Evolutionary conservation across 139 green algal species (phyloP).

Genomic region (Chlamydomonas urium): DNA sequence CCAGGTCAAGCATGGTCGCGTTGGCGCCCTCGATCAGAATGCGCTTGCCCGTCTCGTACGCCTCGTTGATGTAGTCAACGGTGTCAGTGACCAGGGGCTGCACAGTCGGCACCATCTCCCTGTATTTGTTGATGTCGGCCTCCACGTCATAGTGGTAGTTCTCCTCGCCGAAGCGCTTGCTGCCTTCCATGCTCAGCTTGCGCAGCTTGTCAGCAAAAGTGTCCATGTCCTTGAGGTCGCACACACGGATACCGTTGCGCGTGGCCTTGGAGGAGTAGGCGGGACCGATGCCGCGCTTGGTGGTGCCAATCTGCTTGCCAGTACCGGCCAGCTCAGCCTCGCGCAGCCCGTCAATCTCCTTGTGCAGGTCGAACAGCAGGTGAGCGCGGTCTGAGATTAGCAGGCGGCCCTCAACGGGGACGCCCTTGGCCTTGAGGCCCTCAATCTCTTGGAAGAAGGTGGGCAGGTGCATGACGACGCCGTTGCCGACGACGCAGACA

Average conservation of each 20-base stretch:
- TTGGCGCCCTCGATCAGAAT: constrained; percentile 98
- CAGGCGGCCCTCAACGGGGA: constrained; percentile 58
- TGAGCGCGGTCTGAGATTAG: constrained; percentile 87
- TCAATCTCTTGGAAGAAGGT: constrained; percentile 92
- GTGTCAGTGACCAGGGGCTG: constrained; percentile 85
- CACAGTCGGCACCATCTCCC: neutral
- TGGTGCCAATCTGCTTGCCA: constrained; percentile 94
- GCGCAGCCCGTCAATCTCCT: constrained; percentile 91
- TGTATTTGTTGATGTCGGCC: constrained; percentile 77
- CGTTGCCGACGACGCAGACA: constrained; percentile 93
- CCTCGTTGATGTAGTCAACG: constrained; percentile 68
- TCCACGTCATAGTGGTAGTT: constrained; percentile 82
- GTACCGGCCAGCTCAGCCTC: constrained; percentile 83
- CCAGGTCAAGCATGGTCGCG: constrained; percentile 98
- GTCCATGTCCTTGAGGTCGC: constrained; percentile 72
- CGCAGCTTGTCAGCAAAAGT: constrained; percentile 70
- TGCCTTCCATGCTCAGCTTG: constrained; percentile 64
- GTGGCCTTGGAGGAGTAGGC: constrained; percentile 94
- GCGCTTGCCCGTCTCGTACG: constrained; percentile 61
- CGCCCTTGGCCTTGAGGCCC: constrained; percentile 40
- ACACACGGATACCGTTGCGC: constrained; percentile 90
- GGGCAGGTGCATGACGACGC: constrained; percentile 95
- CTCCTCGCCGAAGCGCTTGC: constrained; percentile 61
- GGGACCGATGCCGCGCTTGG: constrained; percentile 96
- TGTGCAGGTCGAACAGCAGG: constrained; percentile 98